Base-by-base conservation (phyloP, 768 basidiomycete species). In the Termitomyces bulborhizus region DNA sequence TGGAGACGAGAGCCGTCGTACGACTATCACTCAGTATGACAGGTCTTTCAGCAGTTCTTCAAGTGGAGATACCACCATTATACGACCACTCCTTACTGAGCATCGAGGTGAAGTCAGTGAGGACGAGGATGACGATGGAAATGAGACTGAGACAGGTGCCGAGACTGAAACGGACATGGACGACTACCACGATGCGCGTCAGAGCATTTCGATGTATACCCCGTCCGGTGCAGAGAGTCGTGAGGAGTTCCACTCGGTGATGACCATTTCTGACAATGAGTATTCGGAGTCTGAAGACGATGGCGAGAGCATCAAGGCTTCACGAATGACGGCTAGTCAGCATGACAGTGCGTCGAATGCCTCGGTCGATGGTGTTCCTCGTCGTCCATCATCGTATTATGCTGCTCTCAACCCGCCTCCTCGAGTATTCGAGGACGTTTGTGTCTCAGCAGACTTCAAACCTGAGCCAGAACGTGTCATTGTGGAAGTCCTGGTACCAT, bases 141-240 rank as follows among this genome's bases (percentile, higher is more conserved):
- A 81, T 11, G 84, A 85, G 70, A 86, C 85, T 0, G 88, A 84
- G 42, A 77, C 78, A 1, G 87, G 84, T 48, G 80, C 81, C 0
- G 87, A 86, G 56, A 83, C 83, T 0, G 88, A 89, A 57, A 83
- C 82, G 2, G 85, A 86, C 42, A 68, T 65, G 34, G 88, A 85
- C 16, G 83, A 91, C 56, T 93, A 89, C 62, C 76, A 85, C 1
- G 93, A 95, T 66, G 94, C 93, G 1, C 74, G 84, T 44, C 84
- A 86, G 65, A 91, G 76, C 58, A 73, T 78, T 57, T 83, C 80
- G 60, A 76, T 81, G 68, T 84, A 84, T 1, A 88, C 90, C 3
- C 74, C 77, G 3, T 83, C 82, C 31, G 62, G 52, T 5, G 63
- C 62, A 3, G 79, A 79, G 55, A 86, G 87, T 48, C 72, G 71